phyloP scores from a whole-genome alignment of 2,329 filamentous ascomycete genomes.

The Fusarium annulatum region DNA sequence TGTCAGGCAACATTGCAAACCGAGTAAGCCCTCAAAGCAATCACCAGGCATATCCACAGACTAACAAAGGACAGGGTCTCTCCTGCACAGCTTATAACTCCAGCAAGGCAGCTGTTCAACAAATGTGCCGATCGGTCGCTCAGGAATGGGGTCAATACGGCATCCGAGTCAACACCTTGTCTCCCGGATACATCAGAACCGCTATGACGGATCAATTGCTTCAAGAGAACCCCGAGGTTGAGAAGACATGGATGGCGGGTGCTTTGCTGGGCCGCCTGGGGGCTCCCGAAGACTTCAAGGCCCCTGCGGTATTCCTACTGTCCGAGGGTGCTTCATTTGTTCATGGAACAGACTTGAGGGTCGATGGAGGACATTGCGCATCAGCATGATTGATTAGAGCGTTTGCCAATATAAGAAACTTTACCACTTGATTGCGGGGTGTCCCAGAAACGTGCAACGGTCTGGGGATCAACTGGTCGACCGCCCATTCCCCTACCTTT shows the following conservation, averaged over 20 bases:
- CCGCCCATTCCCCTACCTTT: no score
- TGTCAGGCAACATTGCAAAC: constrained; percentile 62
- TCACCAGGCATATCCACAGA: neutral
- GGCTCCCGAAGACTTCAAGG: constrained; percentile 67
- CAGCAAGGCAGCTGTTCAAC: constrained; percentile 70
- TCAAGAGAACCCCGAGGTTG: constrained; percentile 59
- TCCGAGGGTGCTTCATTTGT: constrained; percentile 68
- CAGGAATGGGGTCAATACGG: constrained; percentile 71
- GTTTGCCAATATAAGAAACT: neutral
- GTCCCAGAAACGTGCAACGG: neutral
- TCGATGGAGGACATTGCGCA: constrained; percentile 67
- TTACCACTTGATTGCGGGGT: neutral
- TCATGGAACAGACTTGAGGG: constrained; percentile 66
- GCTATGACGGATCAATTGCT: constrained; percentile 60
- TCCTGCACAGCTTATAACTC: constrained; percentile 73
- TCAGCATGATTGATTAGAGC: constrained; percentile 42
- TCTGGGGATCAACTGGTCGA: neutral
- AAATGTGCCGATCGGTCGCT: constrained; percentile 69
- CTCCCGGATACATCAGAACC: constrained; percentile 66
- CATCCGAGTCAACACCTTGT: constrained; percentile 74
- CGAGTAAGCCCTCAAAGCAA: constrained; percentile 52
- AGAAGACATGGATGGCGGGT: constrained; percentile 64
- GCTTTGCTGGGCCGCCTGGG: constrained; percentile 65
- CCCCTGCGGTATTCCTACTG: constrained; percentile 66
- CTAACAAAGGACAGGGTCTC: constrained; percentile 58